Evolutionary conservation across 192 early-diverging fungal species (phyloP).

Genomic region (Podila epigama): DNA sequence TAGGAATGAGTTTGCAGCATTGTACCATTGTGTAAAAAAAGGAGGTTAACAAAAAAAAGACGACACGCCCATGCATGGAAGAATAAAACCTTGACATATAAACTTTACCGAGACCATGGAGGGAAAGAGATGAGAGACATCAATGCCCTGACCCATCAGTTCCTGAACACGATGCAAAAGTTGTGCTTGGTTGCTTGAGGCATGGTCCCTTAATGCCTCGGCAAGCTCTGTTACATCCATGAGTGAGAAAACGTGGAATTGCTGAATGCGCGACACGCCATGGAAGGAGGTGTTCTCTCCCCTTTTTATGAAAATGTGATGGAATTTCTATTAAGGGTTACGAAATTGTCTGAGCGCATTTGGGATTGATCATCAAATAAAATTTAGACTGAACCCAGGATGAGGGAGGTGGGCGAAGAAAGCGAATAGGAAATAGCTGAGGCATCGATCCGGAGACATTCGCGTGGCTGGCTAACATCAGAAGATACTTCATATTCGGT

Average conservation of each 20-base stretch:
- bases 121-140: slow-evolving; percentile 51
- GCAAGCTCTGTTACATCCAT: slow-evolving; percentile 39
- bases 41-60: not conserved
- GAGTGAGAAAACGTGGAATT: not conserved
- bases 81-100: not conserved
- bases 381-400: too few species aligned
- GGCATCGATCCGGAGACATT: too few species aligned
- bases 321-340: too few species aligned
- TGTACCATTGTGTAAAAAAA: not conserved
- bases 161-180: slow-evolving; percentile 44
- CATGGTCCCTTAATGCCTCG: slow-evolving; percentile 46
- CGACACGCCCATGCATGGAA: not conserved
- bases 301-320: not conserved
- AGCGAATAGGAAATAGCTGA: too few species aligned
- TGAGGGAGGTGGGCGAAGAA: too few species aligned
- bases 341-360: too few species aligned
- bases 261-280: not conserved
- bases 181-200: slow-evolving; percentile 5
- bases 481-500: too few species aligned
- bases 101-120: slow-evolving; percentile 43
- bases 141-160: slow-evolving; percentile 48
- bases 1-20: not conserved
- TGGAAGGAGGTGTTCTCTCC: too few species aligned
- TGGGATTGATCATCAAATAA: too few species aligned
- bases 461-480: too few species aligned